Evolutionary conservation across 805 yeast genomes (phyloP), one percentile per base, ranked within the genome.

Genomic region (Yarrowia divulgata): DNA sequence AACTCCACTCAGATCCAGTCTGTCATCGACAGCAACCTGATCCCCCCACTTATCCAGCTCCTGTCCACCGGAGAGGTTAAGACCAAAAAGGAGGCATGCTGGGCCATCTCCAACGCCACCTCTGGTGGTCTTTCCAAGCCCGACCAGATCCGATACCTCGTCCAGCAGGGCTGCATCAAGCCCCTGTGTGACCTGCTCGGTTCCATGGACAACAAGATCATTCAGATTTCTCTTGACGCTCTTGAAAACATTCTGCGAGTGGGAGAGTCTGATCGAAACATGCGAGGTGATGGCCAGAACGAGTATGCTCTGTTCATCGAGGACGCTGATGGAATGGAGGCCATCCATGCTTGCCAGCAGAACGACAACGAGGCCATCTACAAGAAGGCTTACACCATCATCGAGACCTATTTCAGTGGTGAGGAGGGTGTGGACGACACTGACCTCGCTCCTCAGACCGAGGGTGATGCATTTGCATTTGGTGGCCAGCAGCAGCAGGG

Each of bases 251-350:
- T 95, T 73, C 84, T 95, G 75, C 91, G 91, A 81, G 91, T 93
- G 82, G 99, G 99, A 74, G 98, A 95, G 79, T 81, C 88, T 80
- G 97, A 93, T 77, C 91, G 88, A 80, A 97, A 93, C 76, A 84
- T 88, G 69, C 84, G 86, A 70, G 90, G 90, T 69, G 78, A 88
- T 18, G 79, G 84, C 63, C 84, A 88, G 75, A 95, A 95, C 81
- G 91, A 90, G 79, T 90, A 93, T 77, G 97, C 98, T 35, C 85
- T 93, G 72, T 92, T 81, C 81, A 90, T 95, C 77, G 99, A 95
- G 82, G 98, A 94, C 79, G 98, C 98, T 54, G 98, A 98, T 75
- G 99, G 99, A 72, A 90, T 93, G 88, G 98, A 95, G 79, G 93
- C 91, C 83, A 94, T 95, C 75, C 90, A 90, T 80, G 92, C 91